Percentiles rank a stretch among this genome's conserved stretches.
Conservation (phyloP, 164 flowering plant species). For the Vitis rotundifolia region DNA sequence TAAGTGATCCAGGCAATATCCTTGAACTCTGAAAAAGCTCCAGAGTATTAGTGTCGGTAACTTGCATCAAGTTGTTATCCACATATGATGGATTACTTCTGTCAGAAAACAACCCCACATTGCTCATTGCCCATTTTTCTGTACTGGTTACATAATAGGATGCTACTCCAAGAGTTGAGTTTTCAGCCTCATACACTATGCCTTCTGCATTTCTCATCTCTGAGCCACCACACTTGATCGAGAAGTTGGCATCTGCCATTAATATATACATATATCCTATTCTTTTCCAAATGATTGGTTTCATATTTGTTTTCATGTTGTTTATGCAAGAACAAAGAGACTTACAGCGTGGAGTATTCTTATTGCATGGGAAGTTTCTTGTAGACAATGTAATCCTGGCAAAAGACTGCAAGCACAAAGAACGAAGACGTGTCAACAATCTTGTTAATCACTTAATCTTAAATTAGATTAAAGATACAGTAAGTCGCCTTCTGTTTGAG, state of each 20-base stretch:
- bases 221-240: conserved; percentile 25
- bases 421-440: no score
- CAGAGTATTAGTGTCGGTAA: conserved; percentile 6
- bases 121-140: conserved; percentile 21
- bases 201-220: conserved; percentile 5
- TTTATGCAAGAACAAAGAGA: no score
- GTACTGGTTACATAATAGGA: conserved; percentile 9
- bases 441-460: no score
- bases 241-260: conserved; percentile 11
- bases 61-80: not conserved
- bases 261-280: no score
- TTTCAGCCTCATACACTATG: conserved; percentile 16
- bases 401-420: no score
- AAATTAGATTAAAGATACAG: no score
- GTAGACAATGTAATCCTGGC: no score
- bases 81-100: not conserved
- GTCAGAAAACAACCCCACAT: conserved; percentile 16
- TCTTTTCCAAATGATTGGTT: no score
- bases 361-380: no score
- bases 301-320: no score
- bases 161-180: conserved; percentile 14
- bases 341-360: no score
- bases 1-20: conserved; percentile 28
- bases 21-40: conserved; percentile 26
- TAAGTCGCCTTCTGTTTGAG: not conserved